Evolutionary conservation across 1,284 basidiomycete species (phyloP).

Genomic region (Testicularia cyperi): DNA sequence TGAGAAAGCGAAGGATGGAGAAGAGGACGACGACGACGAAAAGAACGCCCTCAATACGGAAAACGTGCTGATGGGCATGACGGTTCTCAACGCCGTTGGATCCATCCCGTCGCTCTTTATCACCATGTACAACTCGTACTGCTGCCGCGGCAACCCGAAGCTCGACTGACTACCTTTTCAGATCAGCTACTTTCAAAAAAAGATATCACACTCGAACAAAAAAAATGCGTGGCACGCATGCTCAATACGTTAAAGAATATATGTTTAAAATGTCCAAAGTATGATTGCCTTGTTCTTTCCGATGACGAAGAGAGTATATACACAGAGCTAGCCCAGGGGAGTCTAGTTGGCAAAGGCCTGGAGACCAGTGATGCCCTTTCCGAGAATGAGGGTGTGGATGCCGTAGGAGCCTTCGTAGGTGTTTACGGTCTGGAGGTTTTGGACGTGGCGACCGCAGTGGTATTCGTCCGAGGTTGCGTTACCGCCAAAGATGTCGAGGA

Average conservation of each 20-base stretch:
- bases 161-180: too few relatives aligned
- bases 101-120: slow-evolving; percentile 20
- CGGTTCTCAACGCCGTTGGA: slow-evolving; percentile 25
- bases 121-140: slow-evolving; percentile 12
- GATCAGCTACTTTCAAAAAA: too few relatives aligned
- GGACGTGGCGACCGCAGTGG: slow-evolving; percentile 35
- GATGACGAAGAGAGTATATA: too few relatives aligned
- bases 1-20: too few relatives aligned
- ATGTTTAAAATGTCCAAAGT: too few relatives aligned
- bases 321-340: too few relatives aligned
- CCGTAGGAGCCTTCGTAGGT: slow-evolving; percentile 54
- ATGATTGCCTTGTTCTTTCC: too few relatives aligned
- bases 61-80: slow-evolving; percentile 17
- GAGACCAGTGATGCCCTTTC: slow-evolving; percentile 84
- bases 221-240: too few relatives aligned
- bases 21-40: too few relatives aligned
- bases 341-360: slow-evolving; percentile 70
- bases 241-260: too few relatives aligned
- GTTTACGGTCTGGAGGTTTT: slow-evolving; percentile 52
- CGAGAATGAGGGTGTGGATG: slow-evolving; percentile 71
- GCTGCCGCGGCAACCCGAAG: slow-evolving; percentile 26
- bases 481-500: slow-evolving; percentile 68
- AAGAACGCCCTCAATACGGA: too few relatives aligned
- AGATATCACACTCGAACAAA: too few relatives aligned
- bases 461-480: slow-evolving; percentile 61